Base-by-base conservation (phyloP, 345 rosid genomes). In the Salix viminalis region DNA sequence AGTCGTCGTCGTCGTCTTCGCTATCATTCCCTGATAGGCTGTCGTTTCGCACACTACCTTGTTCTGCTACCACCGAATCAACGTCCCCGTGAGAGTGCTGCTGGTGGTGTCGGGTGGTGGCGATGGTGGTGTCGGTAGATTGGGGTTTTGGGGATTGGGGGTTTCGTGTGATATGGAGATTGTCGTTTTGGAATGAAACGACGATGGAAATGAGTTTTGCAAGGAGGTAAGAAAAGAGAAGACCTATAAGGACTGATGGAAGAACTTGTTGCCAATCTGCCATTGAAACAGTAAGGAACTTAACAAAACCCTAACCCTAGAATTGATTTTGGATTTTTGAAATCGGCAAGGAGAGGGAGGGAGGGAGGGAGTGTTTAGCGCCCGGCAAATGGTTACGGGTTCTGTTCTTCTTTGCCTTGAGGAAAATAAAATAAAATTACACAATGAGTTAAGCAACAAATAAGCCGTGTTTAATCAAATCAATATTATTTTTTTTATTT, bases 161-260 rank as follows among this genome's bases (percentile, higher is more conserved):
- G 54, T 14, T 39, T 52, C 97, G 96, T 50, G 90, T 81, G 72
- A 90, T 72, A 42, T 87, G 73, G 80, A 95, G 90, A 68, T 89
- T 92, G 67, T 91, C 99, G 24, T 91, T 90, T 81, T 85, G 90
- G 85, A 95, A 93, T 56, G 97, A 83, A 74, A 91, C 85, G 75
- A 93, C 90, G 74, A 95, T 48, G 65, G 99, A 91, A 79, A 95
- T 95, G 75, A 95, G 87, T 81, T 91, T 95, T n/a, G 99, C 97
- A 24, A 95, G 77, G 44, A 95, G 96, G 84, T 89, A 95, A 41
- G 99, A 90, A 88, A 92, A 92, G 52, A 92, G 75, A 67, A 92
- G 88, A 69, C 96, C 97, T 7, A 95, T 56, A 85, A 95, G 39
- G 48, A 92, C 84, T 44, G 99, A 91, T 79, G 90, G 97, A 36